Evolutionary conservation across 768 basidiomycete species (phyloP), one percentile per base, ranked within the genome.

Genomic region (Steccherinum ochraceum): DNA sequence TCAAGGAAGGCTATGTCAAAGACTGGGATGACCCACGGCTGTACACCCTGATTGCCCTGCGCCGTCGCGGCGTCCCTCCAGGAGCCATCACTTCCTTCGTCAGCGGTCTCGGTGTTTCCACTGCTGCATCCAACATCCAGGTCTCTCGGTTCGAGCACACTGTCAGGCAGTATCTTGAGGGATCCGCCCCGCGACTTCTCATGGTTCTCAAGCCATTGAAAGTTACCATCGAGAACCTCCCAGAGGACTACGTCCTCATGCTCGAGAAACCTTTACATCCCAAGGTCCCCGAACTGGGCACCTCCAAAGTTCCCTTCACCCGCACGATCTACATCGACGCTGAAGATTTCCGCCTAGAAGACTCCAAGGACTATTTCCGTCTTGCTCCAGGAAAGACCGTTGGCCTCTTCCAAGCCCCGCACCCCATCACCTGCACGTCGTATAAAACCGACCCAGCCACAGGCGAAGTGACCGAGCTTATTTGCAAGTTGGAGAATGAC

Each of bases 11-110:
- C 4, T 79, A 89, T 59, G 95, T 99, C 45, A 77, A 69, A 27
- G 95, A 88, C 16, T 99, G 96, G 96, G 93, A 98, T 61, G 96
- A 99, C 61, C 96, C 96, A 24, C 86, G 96, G 13, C 78, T 99
- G 45, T 95, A 96, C 70, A 98, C 96, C 1, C 83, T 98, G 53
- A 94, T 96, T 60, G 94, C 95, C 3, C 80, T 98, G 40, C 87
- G 95, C 48, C 81, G 96, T 52, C 86, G 96, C 27, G 96, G 96
- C 46, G 81, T 98, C 19, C 96, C 96, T n/a, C 95, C 96, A 10
- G 91, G 90, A 26, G 96, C 96, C 5, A 88, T 99, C 64, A 74
- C 89, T 52, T 86, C 87, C 2, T 98, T 99, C 67, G 93, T 99
- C 55, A 86, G 87, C 70, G 80, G 81, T 3, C 79, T 99, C n/a